Percentiles rank a stretch among this genome's conserved stretches.
Evolutionary conservation across 805 yeast species (phyloP).

Genomic region (Cyberlindnera sargentensis): DNA sequence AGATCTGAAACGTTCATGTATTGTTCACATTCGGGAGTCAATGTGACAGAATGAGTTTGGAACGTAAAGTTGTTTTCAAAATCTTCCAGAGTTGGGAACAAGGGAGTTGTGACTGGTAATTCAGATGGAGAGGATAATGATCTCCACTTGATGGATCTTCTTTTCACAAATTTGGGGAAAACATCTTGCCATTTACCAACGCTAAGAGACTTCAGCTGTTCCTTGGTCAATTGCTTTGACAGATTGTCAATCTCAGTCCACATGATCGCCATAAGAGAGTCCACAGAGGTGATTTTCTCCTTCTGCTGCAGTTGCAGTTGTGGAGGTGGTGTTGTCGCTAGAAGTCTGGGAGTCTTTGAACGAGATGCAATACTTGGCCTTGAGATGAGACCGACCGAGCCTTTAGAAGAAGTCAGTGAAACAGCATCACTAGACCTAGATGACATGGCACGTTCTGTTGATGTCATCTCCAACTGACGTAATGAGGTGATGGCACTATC

Average conservation of each 20-base stretch:
- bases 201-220: constrained; percentile 47
- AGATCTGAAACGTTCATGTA: constrained; percentile 51
- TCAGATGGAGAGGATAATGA: constrained; percentile 92
- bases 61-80: constrained; percentile 69
- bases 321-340: constrained; percentile 7
- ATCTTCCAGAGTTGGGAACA: constrained; percentile 66
- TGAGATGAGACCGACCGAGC: neutral
- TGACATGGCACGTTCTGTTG: neutral
- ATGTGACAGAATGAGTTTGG: constrained; percentile 72
- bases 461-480: neutral
- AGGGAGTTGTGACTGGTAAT: constrained; percentile 71
- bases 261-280: constrained; percentile 22
- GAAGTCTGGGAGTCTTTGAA: neutral
- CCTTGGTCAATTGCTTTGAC: constrained; percentile 54
- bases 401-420: neutral
- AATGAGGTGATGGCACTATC: constrained; percentile 6
- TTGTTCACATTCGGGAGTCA: constrained; percentile 51
- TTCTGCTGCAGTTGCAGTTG: constrained; percentile 7
- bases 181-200: constrained; percentile 90
- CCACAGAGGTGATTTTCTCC: constrained; percentile 13
- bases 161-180: constrained; percentile 63
- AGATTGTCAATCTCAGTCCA: constrained; percentile 74
- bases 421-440: neutral
- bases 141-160: constrained; percentile 81
- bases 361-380: neutral